Base-by-base conservation (phyloP, 2,329 filamentous ascomycete species). In the Pseudogymnoascus sp. region DNA sequence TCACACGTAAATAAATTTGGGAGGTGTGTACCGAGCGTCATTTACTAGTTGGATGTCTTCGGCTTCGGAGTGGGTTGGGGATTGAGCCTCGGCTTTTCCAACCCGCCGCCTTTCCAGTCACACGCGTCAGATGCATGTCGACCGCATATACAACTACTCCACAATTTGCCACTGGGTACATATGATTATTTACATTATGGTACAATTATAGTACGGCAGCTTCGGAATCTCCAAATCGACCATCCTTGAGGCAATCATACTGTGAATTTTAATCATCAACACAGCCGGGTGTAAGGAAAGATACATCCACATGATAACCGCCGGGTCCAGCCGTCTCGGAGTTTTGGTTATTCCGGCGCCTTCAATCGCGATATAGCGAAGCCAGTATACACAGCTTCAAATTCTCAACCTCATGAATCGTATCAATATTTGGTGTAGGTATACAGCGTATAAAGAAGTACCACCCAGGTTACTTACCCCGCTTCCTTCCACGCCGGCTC, bases 71-170 rank as follows among this genome's bases (percentile, higher is more conserved):
- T 55, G 49, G 49, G 28, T 21, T 55, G 49, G 28, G 7, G 9
- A 33, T 55, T 55, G 49, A 55, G 49, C 49, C 49, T 55, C 49
- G 49, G 49, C 49, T 55, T 55, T 55, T 21, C n/a, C 49, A 55
- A 55, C 49, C 49, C 49, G 49, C 28, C 49, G 49, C 49, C 28
- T 33, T 33, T 4, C 49, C 7, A 55, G 49, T 55, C 49, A 55
- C 45, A 55, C 49, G 25, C 49, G n/a, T 9, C 49, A 18, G 12
- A 28, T 55, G 25, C 16, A 55, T 18, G 45, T 55, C 43, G 43
- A 12, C 43, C 21, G 25, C n/a, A 55, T 55, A 55, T 14, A 25
- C 49, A 11, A 33, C 49, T 16, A 21, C 25, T 55, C 45, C 45
- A 33, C 45, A 55, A 33, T 55, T 33, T 55, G 49, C 12, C 49